Percentiles rank a stretch among this genome's conserved stretches.
These are phyloP conservation scores for Boletus speciosus DNA, from an alignment of 768 basidiomycete genomes.

Conservation along the genomic window DNA sequence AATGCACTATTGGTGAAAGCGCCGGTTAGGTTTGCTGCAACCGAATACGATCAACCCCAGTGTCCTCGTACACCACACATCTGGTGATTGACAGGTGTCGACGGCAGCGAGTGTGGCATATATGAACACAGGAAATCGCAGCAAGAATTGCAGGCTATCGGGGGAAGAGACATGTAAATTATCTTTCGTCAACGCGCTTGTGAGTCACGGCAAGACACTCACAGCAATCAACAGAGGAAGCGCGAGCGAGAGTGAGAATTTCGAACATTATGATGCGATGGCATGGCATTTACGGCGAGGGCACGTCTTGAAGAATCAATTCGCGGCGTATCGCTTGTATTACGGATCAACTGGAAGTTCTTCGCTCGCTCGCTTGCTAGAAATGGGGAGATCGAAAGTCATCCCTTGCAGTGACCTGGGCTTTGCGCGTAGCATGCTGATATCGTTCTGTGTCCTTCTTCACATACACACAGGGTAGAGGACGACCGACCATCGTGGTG, in stretches of 20 bases:
- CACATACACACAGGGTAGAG: neutral
- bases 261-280: too few species aligned
- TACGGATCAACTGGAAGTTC: constrained; percentile 6
- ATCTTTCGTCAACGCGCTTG: neutral
- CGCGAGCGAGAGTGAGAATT: neutral
- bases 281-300: neutral
- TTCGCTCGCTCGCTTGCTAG: constrained; percentile 15
- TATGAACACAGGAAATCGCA: neutral
- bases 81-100: neutral
- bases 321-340: constrained; percentile 1
- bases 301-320: constrained; percentile 2
- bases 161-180: too few species aligned
- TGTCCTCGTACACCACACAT: too few species aligned
- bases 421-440: neutral
- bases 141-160: neutral
- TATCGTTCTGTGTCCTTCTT: neutral
- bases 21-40: neutral
- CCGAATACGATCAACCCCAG: too few species aligned
- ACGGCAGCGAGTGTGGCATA: neutral
- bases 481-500: too few species aligned
- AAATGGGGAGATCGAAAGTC: neutral
- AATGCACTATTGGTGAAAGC: neutral
- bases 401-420: neutral
- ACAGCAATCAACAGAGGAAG: neutral
- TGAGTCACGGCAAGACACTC: neutral